phyloP scores from a whole-genome alignment of 2,329 filamentous ascomycete genomes.

The Thielaviopsis punctulata region DNA sequence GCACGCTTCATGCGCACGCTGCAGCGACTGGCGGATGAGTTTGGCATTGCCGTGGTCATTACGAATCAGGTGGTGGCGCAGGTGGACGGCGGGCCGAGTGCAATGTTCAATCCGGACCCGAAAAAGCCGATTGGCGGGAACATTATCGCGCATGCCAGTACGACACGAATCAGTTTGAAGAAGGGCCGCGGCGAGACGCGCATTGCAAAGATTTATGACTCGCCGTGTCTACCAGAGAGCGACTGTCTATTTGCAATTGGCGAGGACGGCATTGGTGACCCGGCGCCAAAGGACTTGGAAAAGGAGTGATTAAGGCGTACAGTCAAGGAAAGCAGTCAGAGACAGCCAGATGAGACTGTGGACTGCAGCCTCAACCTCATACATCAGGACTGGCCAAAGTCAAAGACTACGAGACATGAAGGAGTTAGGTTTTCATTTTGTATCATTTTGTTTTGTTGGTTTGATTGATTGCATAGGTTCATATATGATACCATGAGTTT shows the following conservation, averaged over 20 bases:
- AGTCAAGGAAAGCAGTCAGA: neutral
- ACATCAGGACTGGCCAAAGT: no score
- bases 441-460: neutral
- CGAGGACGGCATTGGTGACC: slow-evolving; percentile 92
- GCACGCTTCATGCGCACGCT: slow-evolving; percentile 79
- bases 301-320: slow-evolving; percentile 40
- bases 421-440: neutral
- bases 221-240: slow-evolving; percentile 87
- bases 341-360: no score
- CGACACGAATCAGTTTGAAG: slow-evolving; percentile 83
- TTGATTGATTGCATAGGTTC: neutral
- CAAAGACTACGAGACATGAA: neutral
- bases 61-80: slow-evolving; percentile 98
- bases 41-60: slow-evolving; percentile 95
- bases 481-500: neutral
- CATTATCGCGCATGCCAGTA: slow-evolving; percentile 95
- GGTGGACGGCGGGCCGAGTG: slow-evolving; percentile 84
- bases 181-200: slow-evolving; percentile 90
- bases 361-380: no score
- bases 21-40: slow-evolving; percentile 62
- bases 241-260: slow-evolving; percentile 95
- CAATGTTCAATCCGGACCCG: slow-evolving; percentile 98
- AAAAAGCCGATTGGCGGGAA: slow-evolving; percentile 99
- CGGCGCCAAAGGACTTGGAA: slow-evolving; percentile 85
- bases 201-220: slow-evolving; percentile 99